Percentiles rank a stretch among this genome's conserved stretches.
Evolutionary conservation across 305 asterid genomes (phyloP).

Genomic region (Fraxinus albicans): DNA sequence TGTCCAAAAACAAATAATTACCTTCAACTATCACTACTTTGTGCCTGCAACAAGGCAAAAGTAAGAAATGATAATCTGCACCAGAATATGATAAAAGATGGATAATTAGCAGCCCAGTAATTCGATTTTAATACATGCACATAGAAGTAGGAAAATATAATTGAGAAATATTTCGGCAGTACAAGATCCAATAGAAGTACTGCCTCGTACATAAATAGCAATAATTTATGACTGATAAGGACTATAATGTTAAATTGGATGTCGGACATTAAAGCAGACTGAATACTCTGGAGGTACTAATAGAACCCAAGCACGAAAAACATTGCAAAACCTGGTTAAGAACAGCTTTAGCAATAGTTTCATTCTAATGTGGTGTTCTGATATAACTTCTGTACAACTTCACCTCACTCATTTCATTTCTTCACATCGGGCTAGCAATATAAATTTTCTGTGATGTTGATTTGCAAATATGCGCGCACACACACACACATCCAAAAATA

Average conservation of each 20-base stretch:
- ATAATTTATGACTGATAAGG: neutral
- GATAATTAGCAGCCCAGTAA: constrained; percentile 11
- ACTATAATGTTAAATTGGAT: neutral
- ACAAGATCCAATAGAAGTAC: neutral
- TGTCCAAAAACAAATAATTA: constrained; percentile 79
- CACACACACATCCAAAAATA: neutral
- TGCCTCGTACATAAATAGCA: neutral
- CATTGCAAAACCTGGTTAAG: neutral
- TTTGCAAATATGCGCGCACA: neutral
- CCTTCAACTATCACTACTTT: constrained; percentile 94
- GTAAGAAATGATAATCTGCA: constrained; percentile 1
- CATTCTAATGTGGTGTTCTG: neutral
- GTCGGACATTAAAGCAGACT: neutral
- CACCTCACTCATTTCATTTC: neutral
- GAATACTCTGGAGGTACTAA: neutral
- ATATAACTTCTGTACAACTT: neutral
- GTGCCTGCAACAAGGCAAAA: constrained; percentile 57
- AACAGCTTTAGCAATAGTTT: neutral
- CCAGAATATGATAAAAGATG: neutral
- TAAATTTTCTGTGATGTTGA: neutral
- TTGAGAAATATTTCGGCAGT: constrained; percentile 5
- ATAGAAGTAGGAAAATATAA: constrained; percentile 19
- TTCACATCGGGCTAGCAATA: neutral
- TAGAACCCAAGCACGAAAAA: neutral
- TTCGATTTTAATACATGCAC: constrained; percentile 13